Evolutionary conservation across 495 filamentous ascomycete genomes (phyloP).

Genomic region (Hypoxylon subgilvum): DNA sequence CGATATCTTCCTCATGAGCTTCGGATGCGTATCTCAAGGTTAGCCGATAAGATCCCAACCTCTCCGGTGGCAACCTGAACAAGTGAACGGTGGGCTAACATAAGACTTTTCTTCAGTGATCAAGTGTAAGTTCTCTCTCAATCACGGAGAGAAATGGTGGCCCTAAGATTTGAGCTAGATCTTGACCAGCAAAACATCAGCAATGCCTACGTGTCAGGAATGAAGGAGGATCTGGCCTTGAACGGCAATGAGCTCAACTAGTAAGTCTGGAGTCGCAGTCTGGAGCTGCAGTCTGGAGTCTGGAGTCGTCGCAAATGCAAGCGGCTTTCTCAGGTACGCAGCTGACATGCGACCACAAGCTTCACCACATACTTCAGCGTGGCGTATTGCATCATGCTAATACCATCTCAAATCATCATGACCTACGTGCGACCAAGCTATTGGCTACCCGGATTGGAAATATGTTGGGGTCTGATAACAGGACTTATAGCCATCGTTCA

Average conservation of each 20-base stretch:
- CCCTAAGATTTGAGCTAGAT: slow-evolving; percentile 31
- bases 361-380: slow-evolving; percentile 61
- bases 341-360: too few species aligned
- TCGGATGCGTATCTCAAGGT: slow-evolving; percentile 51
- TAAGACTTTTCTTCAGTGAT: slow-evolving; percentile 36
- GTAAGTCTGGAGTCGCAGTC: slow-evolving; percentile 13
- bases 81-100: too few species aligned
- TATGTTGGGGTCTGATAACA: slow-evolving; percentile 52
- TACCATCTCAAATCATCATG: slow-evolving; percentile 62
- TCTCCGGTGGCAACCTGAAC: too few species aligned
- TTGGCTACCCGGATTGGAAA: slow-evolving; percentile 50
- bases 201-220: slow-evolving; percentile 52
- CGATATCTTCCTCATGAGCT: slow-evolving; percentile 51
- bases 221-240: slow-evolving; percentile 51
- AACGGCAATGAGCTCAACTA: slow-evolving; percentile 50
- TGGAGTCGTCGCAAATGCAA: too few species aligned
- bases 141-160: neutral
- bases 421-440: slow-evolving; percentile 48
- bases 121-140: slow-evolving; percentile 36
- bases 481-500: slow-evolving; percentile 41
- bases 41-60: too few species aligned
- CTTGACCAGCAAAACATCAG: slow-evolving; percentile 53
- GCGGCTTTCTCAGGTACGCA: too few species aligned
- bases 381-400: slow-evolving; percentile 53
- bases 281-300: neutral